A percentile compares a stretch with the other conserved stretches of the same genome.
Evolutionary conservation across 805 yeast species (phyloP).

Genomic region (Saccharomycopsis capsularis): DNA sequence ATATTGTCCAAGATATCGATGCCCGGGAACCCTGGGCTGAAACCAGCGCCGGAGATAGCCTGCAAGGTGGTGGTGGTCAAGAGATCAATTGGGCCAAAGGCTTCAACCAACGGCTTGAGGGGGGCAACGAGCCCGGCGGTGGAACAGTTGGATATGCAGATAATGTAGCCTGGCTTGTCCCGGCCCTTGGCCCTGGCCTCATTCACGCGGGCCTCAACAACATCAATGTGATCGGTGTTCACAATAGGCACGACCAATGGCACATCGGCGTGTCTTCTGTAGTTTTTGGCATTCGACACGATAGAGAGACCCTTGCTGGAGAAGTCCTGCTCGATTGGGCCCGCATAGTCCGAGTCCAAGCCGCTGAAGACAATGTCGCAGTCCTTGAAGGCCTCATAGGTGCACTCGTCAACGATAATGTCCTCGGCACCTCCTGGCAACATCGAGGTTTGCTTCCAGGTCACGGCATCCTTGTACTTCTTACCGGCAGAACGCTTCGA

Average conservation of each 20-base stretch:
- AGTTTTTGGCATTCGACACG: constrained; percentile 93
- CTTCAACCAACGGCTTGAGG: constrained; percentile 83
- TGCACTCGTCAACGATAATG: constrained; percentile 71
- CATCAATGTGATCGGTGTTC: constrained; percentile 81
- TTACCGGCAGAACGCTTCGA: constrained; percentile 92
- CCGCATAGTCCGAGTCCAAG: constrained; percentile 87
- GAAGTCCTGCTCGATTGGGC: constrained; percentile 82
- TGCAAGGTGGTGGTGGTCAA: constrained; percentile 89
- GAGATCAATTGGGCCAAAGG: constrained; percentile 83
- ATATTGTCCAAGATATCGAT: constrained; percentile 92
- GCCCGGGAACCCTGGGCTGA: constrained; percentile 94
- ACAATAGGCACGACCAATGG: constrained; percentile 95
- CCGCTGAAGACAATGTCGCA: constrained; percentile 96
- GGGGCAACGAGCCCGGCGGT: constrained; percentile 98
- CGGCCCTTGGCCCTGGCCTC: constrained; percentile 50
- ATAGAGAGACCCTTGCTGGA: constrained; percentile 75
- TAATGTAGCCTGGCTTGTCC: constrained; percentile 69
- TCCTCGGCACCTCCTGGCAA: constrained; percentile 63
- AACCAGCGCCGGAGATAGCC: constrained; percentile 98
- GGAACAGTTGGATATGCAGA: constrained; percentile 96
- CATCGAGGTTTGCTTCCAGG: constrained; percentile 88
- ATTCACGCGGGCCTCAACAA: constrained; percentile 52
- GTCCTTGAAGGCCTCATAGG: constrained; percentile 64
- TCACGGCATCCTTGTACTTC: constrained; percentile 73
- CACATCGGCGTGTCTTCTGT: constrained; percentile 78